Percentiles rank a stretch among this genome's conserved stretches.
Conservation (phyloP, 345 rosid species). For the Viola odorata region DNA sequence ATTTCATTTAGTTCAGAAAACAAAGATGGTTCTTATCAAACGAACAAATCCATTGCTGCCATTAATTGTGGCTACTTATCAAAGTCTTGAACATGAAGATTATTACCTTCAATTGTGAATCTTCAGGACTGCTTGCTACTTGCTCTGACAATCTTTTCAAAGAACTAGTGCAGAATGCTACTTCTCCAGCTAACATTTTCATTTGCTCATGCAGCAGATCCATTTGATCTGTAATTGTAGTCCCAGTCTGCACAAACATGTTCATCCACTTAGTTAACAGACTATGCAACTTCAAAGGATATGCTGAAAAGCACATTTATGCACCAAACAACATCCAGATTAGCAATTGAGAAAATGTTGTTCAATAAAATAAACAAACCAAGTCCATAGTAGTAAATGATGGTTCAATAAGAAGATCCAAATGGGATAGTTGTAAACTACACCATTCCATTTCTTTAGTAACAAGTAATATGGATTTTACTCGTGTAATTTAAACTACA, state of each 20-base stretch:
- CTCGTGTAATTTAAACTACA: too few species aligned
- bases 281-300: conserved; percentile 4
- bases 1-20: background rate
- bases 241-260: conserved; percentile 39
- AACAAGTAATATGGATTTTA: too few species aligned
- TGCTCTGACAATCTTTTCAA: conserved; percentile 59
- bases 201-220: conserved; percentile 72
- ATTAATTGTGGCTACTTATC: background rate
- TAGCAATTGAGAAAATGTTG: too few species aligned
- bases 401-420: background rate
- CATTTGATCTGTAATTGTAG: conserved; percentile 60
- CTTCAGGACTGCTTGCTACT: conserved; percentile 40
- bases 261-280: conserved; percentile 18
- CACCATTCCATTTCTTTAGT: too few species aligned
- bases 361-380: too few species aligned
- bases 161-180: conserved; percentile 59
- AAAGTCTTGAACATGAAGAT: background rate
- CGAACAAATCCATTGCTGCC: background rate
- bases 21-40: background rate
- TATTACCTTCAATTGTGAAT: conserved; percentile 42
- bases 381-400: background rate
- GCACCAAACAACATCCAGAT: too few species aligned
- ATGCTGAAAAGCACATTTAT: background rate
- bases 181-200: conserved; percentile 69
- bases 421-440: too few species aligned